Base-by-base conservation (phyloP, 2,329 filamentous ascomycete species). In the Kalmusia sp. region DNA sequence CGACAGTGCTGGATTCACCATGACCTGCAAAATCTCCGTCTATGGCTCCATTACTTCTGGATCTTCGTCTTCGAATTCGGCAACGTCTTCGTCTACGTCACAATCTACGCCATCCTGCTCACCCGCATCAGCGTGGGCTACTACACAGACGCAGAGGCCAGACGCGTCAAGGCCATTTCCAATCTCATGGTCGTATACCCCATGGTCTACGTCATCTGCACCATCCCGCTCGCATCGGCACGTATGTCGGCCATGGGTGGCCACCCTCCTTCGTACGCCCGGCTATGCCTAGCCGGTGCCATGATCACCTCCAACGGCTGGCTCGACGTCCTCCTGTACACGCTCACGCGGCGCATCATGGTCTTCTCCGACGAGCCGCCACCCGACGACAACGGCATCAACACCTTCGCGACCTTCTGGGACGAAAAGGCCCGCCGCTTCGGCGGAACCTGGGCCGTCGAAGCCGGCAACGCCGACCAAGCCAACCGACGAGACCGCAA, bases 201-300 rank as follows among this genome's bases (percentile, higher is more conserved):
- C 0, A 65, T 87, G 59, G 86, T 90, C 57, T 90, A 90, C 67
- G 80, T 89, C 6, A 62, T 88, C n/a, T 88, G 87, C 65, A 90
- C 87, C 0, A 78, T 87, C 0, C 88, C 88, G 0, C 77, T 91
- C 0, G 86, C 87, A 4, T 79, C 84, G 0, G 85, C 86, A 12
- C 83, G 87, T 54, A 86, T 90, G 64, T 81, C 82, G 14, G 81
- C 80, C 17, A 87, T 90, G 82, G 80, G 82, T 0, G 82, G 83
- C 1, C 72, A 76, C 8, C 72, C 75, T 19, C 74, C 76, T 14
- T 75, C 75, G 17, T 64, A 72, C 3, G 75, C 76, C 14, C 79
- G 80, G 54, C 78, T 83, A 47, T 82, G 79, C 61, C 72, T 81
- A 17, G 78, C 82, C 0, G 84, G 82, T 27, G 78, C 82, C 4